phyloP scores from a whole-genome alignment of 2,329 filamentous ascomycete genomes.

The Aspergillus amoenus region DNA sequence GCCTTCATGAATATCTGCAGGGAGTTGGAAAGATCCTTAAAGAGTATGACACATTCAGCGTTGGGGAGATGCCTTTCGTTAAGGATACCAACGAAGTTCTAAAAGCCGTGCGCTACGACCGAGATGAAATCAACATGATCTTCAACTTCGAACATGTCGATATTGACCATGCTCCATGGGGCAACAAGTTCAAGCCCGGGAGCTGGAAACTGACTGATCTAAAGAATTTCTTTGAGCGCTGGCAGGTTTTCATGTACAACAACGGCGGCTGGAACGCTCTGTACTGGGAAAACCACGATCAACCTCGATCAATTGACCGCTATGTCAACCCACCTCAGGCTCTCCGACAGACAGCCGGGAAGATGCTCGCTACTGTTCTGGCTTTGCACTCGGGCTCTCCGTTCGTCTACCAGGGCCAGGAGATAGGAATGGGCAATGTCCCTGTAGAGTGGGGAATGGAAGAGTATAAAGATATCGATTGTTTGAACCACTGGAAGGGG shows the following conservation, averaged over 20 bases:
- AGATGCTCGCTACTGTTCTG: conserved; percentile 60
- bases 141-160: conserved; percentile 71
- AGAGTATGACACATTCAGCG: conserved; percentile 59
- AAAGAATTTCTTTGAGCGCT: conserved; percentile 55
- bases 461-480: conserved; percentile 69
- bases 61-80: conserved; percentile 60
- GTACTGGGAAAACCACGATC: conserved; percentile 67
- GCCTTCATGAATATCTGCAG: conserved; percentile 58
- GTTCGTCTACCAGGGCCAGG: conserved; percentile 70
- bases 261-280: conserved; percentile 65
- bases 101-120: conserved; percentile 54
- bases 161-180: conserved; percentile 51
- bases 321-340: conserved; percentile 54
- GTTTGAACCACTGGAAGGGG: conserved; percentile 56
- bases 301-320: conserved; percentile 59
- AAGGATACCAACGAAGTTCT: conserved; percentile 52
- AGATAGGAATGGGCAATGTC: conserved; percentile 66
- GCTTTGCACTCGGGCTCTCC: conserved; percentile 61
- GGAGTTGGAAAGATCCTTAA: conserved; percentile 55
- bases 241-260: conserved; percentile 60
- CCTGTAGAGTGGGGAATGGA: conserved; percentile 60
- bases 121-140: conserved; percentile 67
- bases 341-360: conserved; percentile 53
- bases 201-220: conserved; percentile 53
- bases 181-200: conserved; percentile 50